Evolutionary conservation across 1,139 yeast genomes (phyloP).

Genomic region (Hemisphaericaspora xylofermentans): DNA sequence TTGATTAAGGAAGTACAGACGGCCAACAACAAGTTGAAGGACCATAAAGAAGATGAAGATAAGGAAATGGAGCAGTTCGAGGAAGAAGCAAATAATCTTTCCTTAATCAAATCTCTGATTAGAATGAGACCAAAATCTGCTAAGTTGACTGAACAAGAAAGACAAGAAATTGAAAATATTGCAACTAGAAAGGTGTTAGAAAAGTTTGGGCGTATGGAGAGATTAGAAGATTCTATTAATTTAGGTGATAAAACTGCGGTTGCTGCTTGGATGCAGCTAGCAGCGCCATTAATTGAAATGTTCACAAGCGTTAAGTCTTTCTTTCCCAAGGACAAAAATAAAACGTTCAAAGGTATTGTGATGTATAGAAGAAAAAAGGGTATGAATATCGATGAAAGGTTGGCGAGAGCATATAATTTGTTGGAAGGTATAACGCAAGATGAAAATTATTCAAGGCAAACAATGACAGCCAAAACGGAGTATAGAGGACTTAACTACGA

Average conservation of each 20-base stretch:
- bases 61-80: constrained; percentile 13
- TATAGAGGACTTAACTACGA: constrained; percentile 77
- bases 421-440: constrained; percentile 61
- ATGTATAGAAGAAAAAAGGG: constrained; percentile 59
- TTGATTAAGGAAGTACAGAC: constrained; percentile 52
- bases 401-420: constrained; percentile 64
- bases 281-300: constrained; percentile 78
- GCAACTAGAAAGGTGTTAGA: constrained; percentile 63
- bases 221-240: constrained; percentile 55
- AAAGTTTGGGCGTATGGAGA: constrained; percentile 60
- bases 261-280: constrained; percentile 80
- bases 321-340: constrained; percentile 72
- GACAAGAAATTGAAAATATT: constrained; percentile 54
- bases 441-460: constrained; percentile 35
- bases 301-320: constrained; percentile 76
- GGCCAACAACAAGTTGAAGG: constrained; percentile 14
- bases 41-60: constrained; percentile 9
- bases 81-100: constrained; percentile 11
- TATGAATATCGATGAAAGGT: constrained; percentile 67
- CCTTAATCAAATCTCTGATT: constrained; percentile 28
- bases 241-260: constrained; percentile 62
- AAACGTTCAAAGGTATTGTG: constrained; percentile 67
- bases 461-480: constrained; percentile 46
- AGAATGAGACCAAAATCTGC: constrained; percentile 18
- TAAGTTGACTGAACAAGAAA: constrained; percentile 56